These are phyloP conservation scores for Flaveria linearis DNA, from an alignment of 129 eudicot genomes.

Conservation along the genomic window DNA sequence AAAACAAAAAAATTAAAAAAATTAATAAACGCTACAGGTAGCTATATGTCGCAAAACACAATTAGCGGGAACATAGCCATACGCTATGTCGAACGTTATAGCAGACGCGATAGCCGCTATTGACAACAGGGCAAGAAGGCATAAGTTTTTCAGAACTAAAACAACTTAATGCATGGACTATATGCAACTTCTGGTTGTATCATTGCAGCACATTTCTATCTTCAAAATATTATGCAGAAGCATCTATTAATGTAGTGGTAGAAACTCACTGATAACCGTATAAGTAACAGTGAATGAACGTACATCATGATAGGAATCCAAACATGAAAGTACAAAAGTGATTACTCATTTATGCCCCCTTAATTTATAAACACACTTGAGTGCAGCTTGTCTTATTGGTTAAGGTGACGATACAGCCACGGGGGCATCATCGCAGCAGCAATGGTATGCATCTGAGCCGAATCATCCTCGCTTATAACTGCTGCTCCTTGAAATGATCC, in stretches of 20 bases:
- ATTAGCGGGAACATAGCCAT: too few species aligned
- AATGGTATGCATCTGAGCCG: conserved; percentile 29
- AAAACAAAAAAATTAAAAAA: too few species aligned
- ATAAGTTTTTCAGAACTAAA: too few species aligned
- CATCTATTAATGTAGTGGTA: conserved; percentile 4
- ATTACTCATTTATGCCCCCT: conserved; percentile 19
- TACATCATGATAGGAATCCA: conserved; percentile 26
- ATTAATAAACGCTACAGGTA: too few species aligned
- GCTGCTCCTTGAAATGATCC: conserved; percentile 29
- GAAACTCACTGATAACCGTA: neutral
- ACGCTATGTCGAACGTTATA: too few species aligned
- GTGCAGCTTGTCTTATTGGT: conserved; percentile 10
- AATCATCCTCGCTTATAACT: conserved; percentile 27
- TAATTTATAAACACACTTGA: conserved; percentile 15
- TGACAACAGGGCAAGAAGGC: neutral
- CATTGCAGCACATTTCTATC: neutral
- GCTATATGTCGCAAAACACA: too few species aligned
- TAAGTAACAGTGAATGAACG: conserved; percentile 24
- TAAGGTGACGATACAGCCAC: conserved; percentile 40
- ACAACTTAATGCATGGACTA: neutral
- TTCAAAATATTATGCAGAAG: conserved; percentile 17
- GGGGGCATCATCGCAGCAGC: conserved; percentile 36
- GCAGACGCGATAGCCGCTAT: too few species aligned
- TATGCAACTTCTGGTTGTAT: neutral
- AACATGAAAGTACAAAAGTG: conserved; percentile 21